phyloP scores from a whole-genome alignment of 371 early-diverging fungal species.

The Saksenaea vasiformis region DNA sequence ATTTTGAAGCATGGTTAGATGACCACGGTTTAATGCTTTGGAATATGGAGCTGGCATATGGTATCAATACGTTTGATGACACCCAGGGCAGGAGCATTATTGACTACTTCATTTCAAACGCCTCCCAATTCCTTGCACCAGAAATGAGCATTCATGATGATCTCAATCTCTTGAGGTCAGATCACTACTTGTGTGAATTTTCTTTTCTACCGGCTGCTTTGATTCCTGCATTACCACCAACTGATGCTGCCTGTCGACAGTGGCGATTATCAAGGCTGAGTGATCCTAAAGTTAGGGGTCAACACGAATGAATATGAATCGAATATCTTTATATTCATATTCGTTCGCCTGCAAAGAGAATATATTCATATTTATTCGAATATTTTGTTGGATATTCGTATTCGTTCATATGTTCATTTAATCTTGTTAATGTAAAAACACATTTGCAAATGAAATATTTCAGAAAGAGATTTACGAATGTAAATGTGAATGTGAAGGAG shows the following conservation, averaged over 20 bases:
- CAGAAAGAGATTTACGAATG: too few species aligned
- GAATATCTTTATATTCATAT: too few species aligned
- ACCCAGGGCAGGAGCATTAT: conserved; percentile 7
- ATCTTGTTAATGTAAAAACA: too few species aligned
- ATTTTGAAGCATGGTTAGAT: too few species aligned
- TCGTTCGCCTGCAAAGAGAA: too few species aligned
- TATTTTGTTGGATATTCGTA: too few species aligned
- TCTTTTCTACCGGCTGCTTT: conserved; percentile 7
- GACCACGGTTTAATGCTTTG: conserved; percentile 6
- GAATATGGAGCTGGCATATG: conserved; percentile 11
- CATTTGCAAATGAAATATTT: too few species aligned
- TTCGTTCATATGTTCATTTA: too few species aligned
- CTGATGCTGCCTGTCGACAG: not conserved
- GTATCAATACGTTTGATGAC: not conserved
- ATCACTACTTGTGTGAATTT: conserved; percentile 17
- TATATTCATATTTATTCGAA: too few species aligned
- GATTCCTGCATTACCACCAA: not conserved
- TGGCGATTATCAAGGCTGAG: conserved; percentile 8
- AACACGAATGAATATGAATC: too few species aligned
- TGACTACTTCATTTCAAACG: conserved; percentile 8
- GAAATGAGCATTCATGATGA: conserved; percentile 1
- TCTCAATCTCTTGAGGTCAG: not conserved
- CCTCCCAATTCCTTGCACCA: not conserved
- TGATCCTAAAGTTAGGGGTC: conserved; percentile 6
- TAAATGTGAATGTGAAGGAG: too few species aligned